Evolutionary conservation across 164 flowering plant genomes (phyloP).

Genomic region (Tinospora cordifolia): DNA sequence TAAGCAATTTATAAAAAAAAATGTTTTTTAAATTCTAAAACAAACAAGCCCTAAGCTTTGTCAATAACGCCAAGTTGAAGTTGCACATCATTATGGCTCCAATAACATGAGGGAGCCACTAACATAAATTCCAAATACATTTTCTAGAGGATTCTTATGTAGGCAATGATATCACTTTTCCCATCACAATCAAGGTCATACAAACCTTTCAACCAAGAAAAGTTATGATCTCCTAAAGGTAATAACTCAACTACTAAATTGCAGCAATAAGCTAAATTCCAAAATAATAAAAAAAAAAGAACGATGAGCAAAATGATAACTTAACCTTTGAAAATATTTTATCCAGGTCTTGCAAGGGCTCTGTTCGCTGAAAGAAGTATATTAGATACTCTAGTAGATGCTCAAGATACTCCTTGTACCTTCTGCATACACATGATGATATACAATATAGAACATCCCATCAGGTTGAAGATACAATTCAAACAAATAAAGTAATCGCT

Average conservation of each 20-base stretch:
- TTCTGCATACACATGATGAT: constrained; percentile 39
- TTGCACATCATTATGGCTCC: neutral
- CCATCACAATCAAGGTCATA: neutral
- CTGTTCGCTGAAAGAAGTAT: constrained; percentile 77
- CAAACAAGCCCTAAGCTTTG: neutral
- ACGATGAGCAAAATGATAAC: neutral
- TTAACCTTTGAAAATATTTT: constrained; percentile 83
- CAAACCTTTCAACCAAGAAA: neutral
- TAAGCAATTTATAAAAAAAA: too few relatives aligned
- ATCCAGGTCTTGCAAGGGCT: constrained; percentile 91
- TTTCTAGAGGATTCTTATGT: too few relatives aligned
- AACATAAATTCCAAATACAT: too few relatives aligned
- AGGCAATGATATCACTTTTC: too few relatives aligned
- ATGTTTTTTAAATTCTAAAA: too few relatives aligned
- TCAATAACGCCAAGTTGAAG: neutral
- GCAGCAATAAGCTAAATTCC: neutral
- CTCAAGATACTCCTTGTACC: constrained; percentile 68
- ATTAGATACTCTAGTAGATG: constrained; percentile 71
- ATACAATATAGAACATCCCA: constrained; percentile 1
- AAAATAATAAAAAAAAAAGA: neutral
- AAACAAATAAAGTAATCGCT: neutral
- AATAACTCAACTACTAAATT: neutral
- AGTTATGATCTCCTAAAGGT: neutral
- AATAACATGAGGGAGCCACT: too few relatives aligned
- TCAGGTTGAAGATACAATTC: neutral